Evolutionary conservation across 2,329 filamentous ascomycete species (phyloP).

Genomic region (Hymenoscyphus repandus): DNA sequence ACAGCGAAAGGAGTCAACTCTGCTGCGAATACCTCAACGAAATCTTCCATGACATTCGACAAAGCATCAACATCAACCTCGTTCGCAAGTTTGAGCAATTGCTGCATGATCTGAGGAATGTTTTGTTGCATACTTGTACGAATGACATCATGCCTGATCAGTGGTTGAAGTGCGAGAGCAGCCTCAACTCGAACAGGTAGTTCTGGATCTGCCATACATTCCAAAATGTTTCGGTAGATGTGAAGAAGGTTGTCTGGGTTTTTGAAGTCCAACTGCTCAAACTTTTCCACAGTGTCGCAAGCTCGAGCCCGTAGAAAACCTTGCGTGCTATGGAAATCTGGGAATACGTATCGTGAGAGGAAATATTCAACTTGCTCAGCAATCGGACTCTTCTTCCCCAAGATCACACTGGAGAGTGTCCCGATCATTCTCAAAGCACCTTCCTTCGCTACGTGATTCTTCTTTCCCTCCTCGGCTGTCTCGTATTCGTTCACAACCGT

Average conservation of each 20-base stretch:
- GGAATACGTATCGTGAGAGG: conserved; percentile 96
- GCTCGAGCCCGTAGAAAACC: conserved; percentile 91
- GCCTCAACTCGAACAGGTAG: conserved; percentile 93
- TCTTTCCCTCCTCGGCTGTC: conserved; percentile 74
- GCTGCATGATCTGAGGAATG: conserved; percentile 99
- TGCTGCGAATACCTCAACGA: conserved; percentile 96
- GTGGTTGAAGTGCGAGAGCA: conserved; percentile 85
- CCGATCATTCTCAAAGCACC: conserved; percentile 96
- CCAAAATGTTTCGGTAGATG: conserved; percentile 94
- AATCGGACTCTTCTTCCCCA: conserved; percentile 97
- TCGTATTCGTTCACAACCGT: conserved; percentile 93
- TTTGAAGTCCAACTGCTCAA: conserved; percentile 95
- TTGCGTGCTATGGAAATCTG: conserved; percentile 88
- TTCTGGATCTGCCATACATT: conserved; percentile 92
- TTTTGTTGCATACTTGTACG: conserved; percentile 94
- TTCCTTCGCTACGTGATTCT: conserved; percentile 93
- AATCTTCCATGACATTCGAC: conserved; percentile 99
- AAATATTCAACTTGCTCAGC: conserved; percentile 98
- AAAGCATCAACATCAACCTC: conserved; percentile 96
- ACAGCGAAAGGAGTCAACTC: conserved; percentile 97
- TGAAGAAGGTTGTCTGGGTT: conserved; percentile 91
- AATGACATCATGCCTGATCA: conserved; percentile 94
- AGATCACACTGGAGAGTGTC: conserved; percentile 85
- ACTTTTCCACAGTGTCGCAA: conserved; percentile 97
- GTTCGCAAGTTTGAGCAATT: conserved; percentile 92